Percentiles rank a stretch among this genome's conserved stretches.
phyloP scores from a whole-genome alignment of 495 filamentous ascomycete species.

The Tuber magnatum region DNA sequence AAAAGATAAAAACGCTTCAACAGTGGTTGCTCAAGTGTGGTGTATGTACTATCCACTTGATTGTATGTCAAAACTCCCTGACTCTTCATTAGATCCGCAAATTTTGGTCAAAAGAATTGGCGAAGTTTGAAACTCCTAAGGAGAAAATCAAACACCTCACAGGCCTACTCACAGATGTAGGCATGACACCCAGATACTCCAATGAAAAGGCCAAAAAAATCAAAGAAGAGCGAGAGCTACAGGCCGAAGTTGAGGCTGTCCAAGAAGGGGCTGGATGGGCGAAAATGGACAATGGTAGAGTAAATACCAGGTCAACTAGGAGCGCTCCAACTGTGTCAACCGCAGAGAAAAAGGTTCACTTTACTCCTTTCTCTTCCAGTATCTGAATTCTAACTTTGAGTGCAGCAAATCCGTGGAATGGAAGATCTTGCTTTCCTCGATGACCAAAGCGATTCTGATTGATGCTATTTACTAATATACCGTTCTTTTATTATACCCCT shows the following conservation, averaged over 20 bases:
- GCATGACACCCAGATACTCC: constrained; percentile 83
- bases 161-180: constrained; percentile 65
- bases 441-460: constrained; percentile 35
- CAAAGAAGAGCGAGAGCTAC: constrained; percentile 72
- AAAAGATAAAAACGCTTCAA: constrained; percentile 86
- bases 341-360: constrained; percentile 10
- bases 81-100: constrained; percentile 58
- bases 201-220: constrained; percentile 75
- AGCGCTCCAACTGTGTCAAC: constrained; percentile 3
- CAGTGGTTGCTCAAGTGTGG: constrained; percentile 84
- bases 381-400: background rate
- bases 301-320: constrained; percentile 26
- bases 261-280: constrained; percentile 80
- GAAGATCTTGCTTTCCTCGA: constrained; percentile 34
- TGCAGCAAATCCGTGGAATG: constrained; percentile 15
- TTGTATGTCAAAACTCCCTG: background rate
- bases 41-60: constrained; percentile 15
- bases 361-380: background rate
- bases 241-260: constrained; percentile 72
- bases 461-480: background rate
- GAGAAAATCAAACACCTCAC: constrained; percentile 80
- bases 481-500: background rate
- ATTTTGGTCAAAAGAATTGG: constrained; percentile 77
- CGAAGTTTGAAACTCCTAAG: constrained; percentile 62
- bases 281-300: constrained; percentile 27